These are phyloP conservation scores for Eudorina sp. DNA, from an alignment of 139 green algal species.

Conservation along the genomic window DNA sequence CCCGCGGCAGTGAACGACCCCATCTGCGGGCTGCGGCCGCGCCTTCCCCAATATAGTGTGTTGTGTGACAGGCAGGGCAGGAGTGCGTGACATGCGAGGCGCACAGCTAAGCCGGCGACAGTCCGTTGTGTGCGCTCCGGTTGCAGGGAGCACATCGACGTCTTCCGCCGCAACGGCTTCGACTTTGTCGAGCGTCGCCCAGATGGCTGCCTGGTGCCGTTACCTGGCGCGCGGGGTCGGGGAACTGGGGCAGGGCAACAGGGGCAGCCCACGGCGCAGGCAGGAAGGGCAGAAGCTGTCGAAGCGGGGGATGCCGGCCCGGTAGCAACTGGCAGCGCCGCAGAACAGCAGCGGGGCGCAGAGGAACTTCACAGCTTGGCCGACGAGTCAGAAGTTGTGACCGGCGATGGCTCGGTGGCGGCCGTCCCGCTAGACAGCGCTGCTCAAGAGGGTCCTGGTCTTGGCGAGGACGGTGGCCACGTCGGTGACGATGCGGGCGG, in stretches of 20 bases:
- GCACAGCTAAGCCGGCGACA: no score
- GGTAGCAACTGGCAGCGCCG: background rate
- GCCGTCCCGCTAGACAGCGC: no score
- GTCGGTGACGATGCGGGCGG: background rate
- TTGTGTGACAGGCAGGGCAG: no score
- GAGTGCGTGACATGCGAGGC: no score
- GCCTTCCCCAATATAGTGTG: no score
- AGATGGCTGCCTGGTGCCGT: conserved; percentile 14
- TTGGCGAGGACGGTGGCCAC: background rate
- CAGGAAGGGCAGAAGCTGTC: background rate
- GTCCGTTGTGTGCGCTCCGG: no score
- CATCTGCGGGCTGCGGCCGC: no score
- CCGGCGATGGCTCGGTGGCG: no score
- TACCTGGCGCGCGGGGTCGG: background rate
- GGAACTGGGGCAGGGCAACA: background rate
- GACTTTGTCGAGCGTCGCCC: conserved; percentile 82
- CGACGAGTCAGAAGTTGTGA: no score
- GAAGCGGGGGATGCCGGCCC: background rate
- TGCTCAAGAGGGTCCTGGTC: no score
- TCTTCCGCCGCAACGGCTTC: conserved; percentile 93
- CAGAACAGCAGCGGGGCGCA: background rate
- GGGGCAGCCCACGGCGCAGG: background rate
- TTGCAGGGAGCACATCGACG: conserved; percentile 77
- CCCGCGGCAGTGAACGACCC: no score
- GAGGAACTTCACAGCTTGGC: background rate